A percentile compares a stretch with the other conserved stretches of the same genome.
Evolutionary conservation across 768 basidiomycete genomes (phyloP).

Genomic region (Naematelia encephala): DNA sequence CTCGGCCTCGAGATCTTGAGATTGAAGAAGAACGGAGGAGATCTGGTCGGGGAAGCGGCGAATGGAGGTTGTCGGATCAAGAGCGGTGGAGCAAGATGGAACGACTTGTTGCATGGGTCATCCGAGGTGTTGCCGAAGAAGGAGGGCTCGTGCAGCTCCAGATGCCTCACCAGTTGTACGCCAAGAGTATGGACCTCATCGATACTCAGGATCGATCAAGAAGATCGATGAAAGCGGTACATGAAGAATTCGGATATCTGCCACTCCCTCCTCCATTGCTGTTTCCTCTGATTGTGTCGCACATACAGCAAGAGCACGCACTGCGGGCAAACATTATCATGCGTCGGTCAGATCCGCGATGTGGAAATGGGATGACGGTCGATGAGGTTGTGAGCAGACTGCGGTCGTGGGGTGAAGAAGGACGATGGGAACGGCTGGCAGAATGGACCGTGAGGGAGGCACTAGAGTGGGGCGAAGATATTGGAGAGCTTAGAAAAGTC

Average conservation of each 20-base stretch:
- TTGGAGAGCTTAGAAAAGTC: conserved; percentile 17
- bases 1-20: conserved; percentile 21
- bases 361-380: conserved; percentile 29
- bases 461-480: conserved; percentile 20
- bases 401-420: conserved; percentile 32
- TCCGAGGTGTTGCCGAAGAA: conserved; percentile 32
- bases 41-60: conserved; percentile 5
- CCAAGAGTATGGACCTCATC: neutral
- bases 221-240: neutral
- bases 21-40: conserved; percentile 12
- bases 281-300: conserved; percentile 25
- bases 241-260: conserved; percentile 21
- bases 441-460: conserved; percentile 34
- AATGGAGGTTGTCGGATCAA: conserved; percentile 13
- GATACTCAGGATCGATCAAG: neutral
- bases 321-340: conserved; percentile 13
- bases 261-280: conserved; percentile 32
- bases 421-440: conserved; percentile 41
- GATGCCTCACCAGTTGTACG: neutral
- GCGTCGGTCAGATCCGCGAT: conserved; percentile 17
- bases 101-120: conserved; percentile 23
- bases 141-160: conserved; percentile 31
- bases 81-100: conserved; percentile 16
- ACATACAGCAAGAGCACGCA: conserved; percentile 17
- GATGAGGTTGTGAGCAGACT: conserved; percentile 21